Evolutionary conservation across 495 filamentous ascomycete species (phyloP), one percentile per base, ranked within the genome.

Genomic region (Hypoxylon rickii): DNA sequence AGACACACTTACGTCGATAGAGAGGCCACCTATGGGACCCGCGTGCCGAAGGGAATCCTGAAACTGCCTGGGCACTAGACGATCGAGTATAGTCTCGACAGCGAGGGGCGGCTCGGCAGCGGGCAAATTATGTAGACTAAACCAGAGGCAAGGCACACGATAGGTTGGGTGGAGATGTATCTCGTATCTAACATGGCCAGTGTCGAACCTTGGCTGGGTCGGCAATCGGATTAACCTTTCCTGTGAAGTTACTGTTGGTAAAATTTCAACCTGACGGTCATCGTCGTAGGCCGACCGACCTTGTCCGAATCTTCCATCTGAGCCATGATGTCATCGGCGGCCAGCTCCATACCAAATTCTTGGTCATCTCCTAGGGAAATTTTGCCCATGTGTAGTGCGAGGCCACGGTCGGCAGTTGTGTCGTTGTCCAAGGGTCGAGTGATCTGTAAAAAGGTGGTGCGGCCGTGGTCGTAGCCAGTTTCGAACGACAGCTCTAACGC

Each of bases 1-100:
- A 66, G 44, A 51, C 58, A 49, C 38, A 86, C 86, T 69, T 80
- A 91, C 89, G 34, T 83, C 87, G 63, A 86, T 80, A 56, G 87
- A 89, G 67, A 96, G 84, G 53, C 83, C 89, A 54, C 90, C 90
- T 65, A 89, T 81, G 15, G 84, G 72, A 32, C 88, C 88, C 32
- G 80, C 75, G 38, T 55, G 70, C 58, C 80, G 77, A 57, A 92
- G 69, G 53, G 76, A 70, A 36, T 71, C 65, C 61, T 78, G 83
- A 70, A 81, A 83, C 44, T 80, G 76, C 36, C 81, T 70, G 11
- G 90, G 88, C 47, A 93, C 87, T 33, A 92, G 76, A 38, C 78
- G 74, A 33, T 80, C 73, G 69, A 90, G 91, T 47, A 92, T 80
- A 11, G 79, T 76, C 49, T 92, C 86, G 65, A 91, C 62, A 57